Conservation (phyloP, 1,284 basidiomycete species). For the Papiliotrema flavescens region DNA sequence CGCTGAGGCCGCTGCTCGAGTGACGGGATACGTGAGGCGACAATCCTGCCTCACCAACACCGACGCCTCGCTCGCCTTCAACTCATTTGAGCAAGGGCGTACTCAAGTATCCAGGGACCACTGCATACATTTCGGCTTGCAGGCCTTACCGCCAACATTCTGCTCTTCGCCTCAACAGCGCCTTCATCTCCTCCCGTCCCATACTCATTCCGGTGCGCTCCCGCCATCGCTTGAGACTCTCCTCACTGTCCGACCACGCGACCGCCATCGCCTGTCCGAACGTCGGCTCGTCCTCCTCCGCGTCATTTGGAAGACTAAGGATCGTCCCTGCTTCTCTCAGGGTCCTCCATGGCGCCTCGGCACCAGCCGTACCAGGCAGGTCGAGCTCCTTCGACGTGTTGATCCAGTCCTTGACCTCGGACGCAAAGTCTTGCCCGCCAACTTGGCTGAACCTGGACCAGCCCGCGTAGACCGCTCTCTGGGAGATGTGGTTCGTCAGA, state of each 20-base stretch:
- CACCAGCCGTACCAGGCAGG: conserved; percentile 36
- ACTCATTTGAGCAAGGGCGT: too few relatives aligned
- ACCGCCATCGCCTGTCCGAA: conserved; percentile 77
- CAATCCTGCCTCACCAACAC: too few relatives aligned
- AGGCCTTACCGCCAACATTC: conserved; percentile 42
- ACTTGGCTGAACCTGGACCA: conserved; percentile 56
- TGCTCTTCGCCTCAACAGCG: conserved; percentile 37
- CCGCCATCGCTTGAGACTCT: conserved; percentile 63
- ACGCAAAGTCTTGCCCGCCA: conserved; percentile 59
- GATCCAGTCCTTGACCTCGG: conserved; percentile 73
- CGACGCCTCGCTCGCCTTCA: too few relatives aligned
- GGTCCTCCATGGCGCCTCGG: conserved; percentile 68
- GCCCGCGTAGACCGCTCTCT: conserved; percentile 76
- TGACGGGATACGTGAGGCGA: too few relatives aligned
- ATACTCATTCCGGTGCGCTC: conserved; percentile 47
- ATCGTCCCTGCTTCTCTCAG: conserved; percentile 65
- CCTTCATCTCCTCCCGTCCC: conserved; percentile 31
- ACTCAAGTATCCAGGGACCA: too few relatives aligned
- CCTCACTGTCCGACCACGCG: conserved; percentile 67
- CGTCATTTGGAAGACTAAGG: conserved; percentile 55
- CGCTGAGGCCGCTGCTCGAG: too few relatives aligned
- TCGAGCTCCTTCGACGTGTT: conserved; percentile 50
- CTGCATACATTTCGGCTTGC: too few relatives aligned
- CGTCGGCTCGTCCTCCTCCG: conserved; percentile 54
- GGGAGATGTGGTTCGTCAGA: conserved; percentile 68